Percentiles rank a stretch among this genome's conserved stretches.
Conservation (phyloP, 2,329 filamentous ascomycete genomes). For the Nannizziopsis barbatae region DNA sequence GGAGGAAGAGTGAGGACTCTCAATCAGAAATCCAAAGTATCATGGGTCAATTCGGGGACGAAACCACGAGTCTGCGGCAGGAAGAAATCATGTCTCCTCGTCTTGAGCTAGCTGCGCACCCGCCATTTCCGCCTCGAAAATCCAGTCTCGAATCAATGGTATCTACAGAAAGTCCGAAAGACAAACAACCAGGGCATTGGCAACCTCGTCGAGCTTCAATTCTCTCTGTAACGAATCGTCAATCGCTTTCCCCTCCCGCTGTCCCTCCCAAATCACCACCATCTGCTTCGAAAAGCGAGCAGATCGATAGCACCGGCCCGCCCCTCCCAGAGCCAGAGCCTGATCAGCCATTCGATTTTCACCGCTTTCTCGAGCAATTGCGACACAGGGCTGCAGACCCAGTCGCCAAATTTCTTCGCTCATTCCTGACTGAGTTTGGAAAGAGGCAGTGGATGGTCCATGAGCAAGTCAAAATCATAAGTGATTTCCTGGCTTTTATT, state of each 20-base stretch:
- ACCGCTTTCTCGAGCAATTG: slow-evolving; percentile 89
- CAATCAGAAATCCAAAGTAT: slow-evolving; percentile 89
- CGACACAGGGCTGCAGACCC: slow-evolving; percentile 96
- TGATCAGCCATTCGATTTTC: slow-evolving; percentile 86
- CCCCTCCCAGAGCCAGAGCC: slow-evolving; percentile 72
- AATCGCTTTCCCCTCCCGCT: slow-evolving; percentile 17
- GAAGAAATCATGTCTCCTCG: slow-evolving; percentile 89
- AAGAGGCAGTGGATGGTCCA: slow-evolving; percentile 99
- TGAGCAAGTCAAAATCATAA: slow-evolving; percentile 97
- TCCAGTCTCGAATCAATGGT: slow-evolving; percentile 72
- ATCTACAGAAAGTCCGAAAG: slow-evolving; percentile 25
- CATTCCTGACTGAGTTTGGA: slow-evolving; percentile 85
- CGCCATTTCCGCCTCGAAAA: slow-evolving; percentile 66
- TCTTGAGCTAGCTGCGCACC: slow-evolving; percentile 67
- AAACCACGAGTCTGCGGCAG: slow-evolving; percentile 54
- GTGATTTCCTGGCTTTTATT: slow-evolving; percentile 92
- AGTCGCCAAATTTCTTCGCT: slow-evolving; percentile 87
- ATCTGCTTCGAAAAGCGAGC: slow-evolving; percentile 17
- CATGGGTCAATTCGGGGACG: slow-evolving; percentile 87
- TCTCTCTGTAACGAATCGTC: slow-evolving; percentile 6
- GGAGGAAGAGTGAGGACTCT: slow-evolving; percentile 56
- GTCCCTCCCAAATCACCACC: slow-evolving; percentile 21
- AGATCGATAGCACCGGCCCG: slow-evolving; percentile 38
- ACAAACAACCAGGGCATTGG: slow-evolving; percentile 16
- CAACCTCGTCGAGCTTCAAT: slow-evolving; percentile 11